Base-by-base conservation (phyloP, 2,329 filamentous ascomycete species). In the Fusarium azukiicola region DNA sequence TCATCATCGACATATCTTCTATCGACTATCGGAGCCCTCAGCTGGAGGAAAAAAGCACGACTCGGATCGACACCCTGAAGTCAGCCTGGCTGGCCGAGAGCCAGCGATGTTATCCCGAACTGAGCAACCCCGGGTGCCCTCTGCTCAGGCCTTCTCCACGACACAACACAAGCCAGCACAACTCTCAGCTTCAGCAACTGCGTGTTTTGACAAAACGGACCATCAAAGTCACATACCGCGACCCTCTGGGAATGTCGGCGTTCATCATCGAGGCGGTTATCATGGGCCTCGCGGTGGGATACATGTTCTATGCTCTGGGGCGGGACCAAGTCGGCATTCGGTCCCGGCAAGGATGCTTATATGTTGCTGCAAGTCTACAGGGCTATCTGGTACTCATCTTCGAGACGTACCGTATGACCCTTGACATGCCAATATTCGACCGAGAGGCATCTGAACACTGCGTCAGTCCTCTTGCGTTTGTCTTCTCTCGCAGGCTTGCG, bases 341-440 rank as follows among this genome's bases (percentile, higher is more conserved):
- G 27, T 96, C 95, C 32, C 91, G 95, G 2, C 88, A 97, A 84
- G 96, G 95, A 61, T 95, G 94, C 10, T 86, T 97, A 0, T 97
- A 97, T 80, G 96, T 93, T 4, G 93, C 94, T 1, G 91, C 94
- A 12, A 94, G 93, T 8, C 89, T 97, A 11, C 96, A 97, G 82
- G 95, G 95, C 2, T 97, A 97, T 82, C 89, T 97, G 6, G 94
- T 96, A 64, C 89, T 97, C 16, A 89, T 96, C 17, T 97, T 96
- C 76, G 96, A 97, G 85, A 94, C 93, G 0, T 97, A 96, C 81
- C 93, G 96, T 6, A 87, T 97, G 73, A 96, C 94, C 0, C 91
- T 95, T 63, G 96, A 97, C 76, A 96, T 97, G 19, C 92, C 93
- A 46, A 90, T 95, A 0, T 97, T 96, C 82, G 96, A 97, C 81